These are phyloP conservation scores for Penicillium olsonii DNA, from an alignment of 2,329 filamentous ascomycete species.

Conservation along the genomic window DNA sequence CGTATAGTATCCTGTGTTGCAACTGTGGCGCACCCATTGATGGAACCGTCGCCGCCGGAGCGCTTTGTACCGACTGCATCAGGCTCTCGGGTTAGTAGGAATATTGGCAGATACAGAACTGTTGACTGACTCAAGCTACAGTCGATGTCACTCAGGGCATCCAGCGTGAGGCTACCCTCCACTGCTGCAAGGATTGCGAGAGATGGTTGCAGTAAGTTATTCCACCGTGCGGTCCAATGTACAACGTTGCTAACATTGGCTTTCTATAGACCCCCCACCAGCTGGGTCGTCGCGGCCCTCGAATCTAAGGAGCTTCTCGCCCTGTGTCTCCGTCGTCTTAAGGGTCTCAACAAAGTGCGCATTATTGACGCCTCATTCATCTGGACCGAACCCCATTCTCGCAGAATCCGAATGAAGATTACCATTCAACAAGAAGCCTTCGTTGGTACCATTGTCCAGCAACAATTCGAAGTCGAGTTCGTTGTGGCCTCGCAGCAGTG, in stretches of 20 bases:
- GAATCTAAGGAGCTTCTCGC: slow-evolving; percentile 93
- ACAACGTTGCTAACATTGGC: neutral
- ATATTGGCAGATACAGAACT: neutral
- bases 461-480: slow-evolving; percentile 93
- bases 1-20: slow-evolving; percentile 82
- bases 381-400: slow-evolving; percentile 97
- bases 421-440: slow-evolving; percentile 78
- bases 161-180: slow-evolving; percentile 83
- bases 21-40: slow-evolving; percentile 97
- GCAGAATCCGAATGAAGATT: slow-evolving; percentile 90
- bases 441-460: slow-evolving; percentile 74
- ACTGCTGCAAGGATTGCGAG: slow-evolving; percentile 93
- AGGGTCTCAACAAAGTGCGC: slow-evolving; percentile 82
- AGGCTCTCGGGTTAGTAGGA: slow-evolving; percentile 59
- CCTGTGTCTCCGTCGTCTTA: slow-evolving; percentile 83
- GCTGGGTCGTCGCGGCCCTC: slow-evolving; percentile 80
- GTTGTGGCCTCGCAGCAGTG: slow-evolving; percentile 91
- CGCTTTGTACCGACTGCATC: slow-evolving; percentile 93
- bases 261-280: slow-evolving; percentile 64
- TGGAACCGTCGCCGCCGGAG: slow-evolving; percentile 80
- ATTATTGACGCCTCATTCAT: slow-evolving; percentile 96
- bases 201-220: slow-evolving; percentile 71
- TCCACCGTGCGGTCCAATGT: neutral
- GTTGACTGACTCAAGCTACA: slow-evolving; percentile 49
- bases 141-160: slow-evolving; percentile 91